Evolutionary conservation across 2,329 filamentous ascomycete species (phyloP).

Genomic region (Fusarium xyrophilum): DNA sequence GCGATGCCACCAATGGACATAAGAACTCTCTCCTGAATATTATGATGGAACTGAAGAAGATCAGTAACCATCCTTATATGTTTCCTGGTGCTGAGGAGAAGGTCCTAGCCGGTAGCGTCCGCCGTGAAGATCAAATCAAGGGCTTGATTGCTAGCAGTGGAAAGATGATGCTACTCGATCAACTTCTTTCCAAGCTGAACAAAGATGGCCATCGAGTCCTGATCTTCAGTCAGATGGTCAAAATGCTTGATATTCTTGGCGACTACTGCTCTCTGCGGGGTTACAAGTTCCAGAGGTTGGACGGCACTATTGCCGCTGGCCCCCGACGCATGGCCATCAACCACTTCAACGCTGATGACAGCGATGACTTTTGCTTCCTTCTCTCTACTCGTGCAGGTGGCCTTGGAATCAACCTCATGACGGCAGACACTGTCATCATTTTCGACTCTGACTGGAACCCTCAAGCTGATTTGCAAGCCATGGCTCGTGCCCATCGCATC

Average conservation of each 20-base stretch:
- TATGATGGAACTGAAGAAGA: constrained; percentile 99
- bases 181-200: constrained; percentile 91
- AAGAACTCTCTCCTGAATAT: constrained; percentile 97
- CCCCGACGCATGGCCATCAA: constrained; percentile 94
- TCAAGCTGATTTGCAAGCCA: constrained; percentile 95
- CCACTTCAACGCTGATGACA: constrained; percentile 96
- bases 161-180: constrained; percentile 99
- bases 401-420: constrained; percentile 99
- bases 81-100: constrained; percentile 93
- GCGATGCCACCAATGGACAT: constrained; percentile 86
- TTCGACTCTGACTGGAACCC: constrained; percentile 99
- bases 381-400: constrained; percentile 95
- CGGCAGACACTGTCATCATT: constrained; percentile 94
- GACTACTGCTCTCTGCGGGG: constrained; percentile 92
- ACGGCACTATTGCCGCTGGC: constrained; percentile 90
- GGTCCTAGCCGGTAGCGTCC: constrained; percentile 78
- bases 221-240: constrained; percentile 99
- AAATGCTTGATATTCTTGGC: constrained; percentile 94
- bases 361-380: constrained; percentile 94
- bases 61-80: constrained; percentile 98
- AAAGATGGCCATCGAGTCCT: constrained; percentile 93
- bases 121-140: constrained; percentile 89
- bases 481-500: constrained; percentile 97
- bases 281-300: constrained; percentile 94
- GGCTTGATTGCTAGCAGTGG: constrained; percentile 95